Percentiles rank a stretch among this genome's conserved stretches.
phyloP scores from a whole-genome alignment of 768 basidiomycete genomes.

The Lentinula lateritia region DNA sequence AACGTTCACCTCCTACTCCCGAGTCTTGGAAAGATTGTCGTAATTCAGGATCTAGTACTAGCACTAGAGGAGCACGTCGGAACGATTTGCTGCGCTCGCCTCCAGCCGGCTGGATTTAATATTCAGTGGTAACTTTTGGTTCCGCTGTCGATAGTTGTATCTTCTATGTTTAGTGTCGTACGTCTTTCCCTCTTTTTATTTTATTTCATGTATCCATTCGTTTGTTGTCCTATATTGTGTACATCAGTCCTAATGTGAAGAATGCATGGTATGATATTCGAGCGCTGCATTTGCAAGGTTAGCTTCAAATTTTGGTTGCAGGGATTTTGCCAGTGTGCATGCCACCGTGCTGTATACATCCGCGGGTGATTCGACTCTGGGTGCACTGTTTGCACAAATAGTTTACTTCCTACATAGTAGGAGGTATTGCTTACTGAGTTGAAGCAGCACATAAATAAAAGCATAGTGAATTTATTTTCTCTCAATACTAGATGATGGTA shows the following conservation, averaged over 20 bases:
- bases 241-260: neutral
- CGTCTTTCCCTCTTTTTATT: neutral
- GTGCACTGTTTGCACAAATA: neutral
- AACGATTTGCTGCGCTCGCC: constrained; percentile 19
- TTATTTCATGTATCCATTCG: neutral
- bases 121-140: neutral
- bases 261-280: no score
- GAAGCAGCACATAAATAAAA: neutral
- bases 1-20: constrained; percentile 34
- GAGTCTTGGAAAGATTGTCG: constrained; percentile 35
- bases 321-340: no score
- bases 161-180: constrained; percentile 3
- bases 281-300: no score
- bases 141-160: constrained; percentile 16
- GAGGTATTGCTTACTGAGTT: neutral
- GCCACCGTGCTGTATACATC: no score
- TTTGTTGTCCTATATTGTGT: neutral
- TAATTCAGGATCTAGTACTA: constrained; percentile 20
- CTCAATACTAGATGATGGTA: constrained; percentile 11
- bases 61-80: constrained; percentile 15
- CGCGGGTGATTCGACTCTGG: no score
- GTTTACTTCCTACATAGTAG: neutral
- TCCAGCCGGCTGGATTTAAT: constrained; percentile 46
- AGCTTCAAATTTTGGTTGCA: no score
- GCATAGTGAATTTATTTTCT: neutral